Evolutionary conservation across 2,329 filamentous ascomycete genomes (phyloP).

Genomic region (Thielaviopsis populi): DNA sequence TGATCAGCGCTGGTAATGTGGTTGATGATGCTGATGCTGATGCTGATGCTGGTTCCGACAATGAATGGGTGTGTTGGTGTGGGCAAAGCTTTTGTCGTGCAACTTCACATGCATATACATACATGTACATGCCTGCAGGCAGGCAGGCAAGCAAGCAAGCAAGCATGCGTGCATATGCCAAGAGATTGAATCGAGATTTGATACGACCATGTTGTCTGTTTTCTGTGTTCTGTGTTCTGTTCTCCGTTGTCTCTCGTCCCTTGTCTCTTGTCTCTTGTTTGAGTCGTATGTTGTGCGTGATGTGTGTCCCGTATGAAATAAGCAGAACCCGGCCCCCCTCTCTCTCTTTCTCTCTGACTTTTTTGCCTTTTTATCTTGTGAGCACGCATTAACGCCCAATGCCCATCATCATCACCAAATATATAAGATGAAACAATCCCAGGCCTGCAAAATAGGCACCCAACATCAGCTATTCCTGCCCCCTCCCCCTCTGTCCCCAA

Average conservation of each 20-base stretch:
- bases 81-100: not conserved
- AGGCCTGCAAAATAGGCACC: not conserved
- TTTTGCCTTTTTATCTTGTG: too few relatives aligned
- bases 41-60: too few relatives aligned
- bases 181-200: slow-evolving; percentile 4
- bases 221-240: not conserved
- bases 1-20: too few relatives aligned
- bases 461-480: not conserved
- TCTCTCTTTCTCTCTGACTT: not conserved
- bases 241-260: not conserved
- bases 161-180: not conserved
- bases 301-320: too few relatives aligned
- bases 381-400: not conserved
- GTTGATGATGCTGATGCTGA: not conserved
- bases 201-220: not conserved
- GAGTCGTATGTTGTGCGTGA: too few relatives aligned
- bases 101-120: not conserved
- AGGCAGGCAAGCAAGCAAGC: not conserved
- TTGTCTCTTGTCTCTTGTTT: not conserved
- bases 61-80: too few relatives aligned
- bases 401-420: not conserved
- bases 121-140: too few relatives aligned
- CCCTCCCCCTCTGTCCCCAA: not conserved
- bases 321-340: not conserved
- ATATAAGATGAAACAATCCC: not conserved